A percentile compares a stretch with the other conserved stretches of the same genome.
phyloP scores from a whole-genome alignment of 192 early-diverging fungal genomes.

The Dispira parvispora region DNA sequence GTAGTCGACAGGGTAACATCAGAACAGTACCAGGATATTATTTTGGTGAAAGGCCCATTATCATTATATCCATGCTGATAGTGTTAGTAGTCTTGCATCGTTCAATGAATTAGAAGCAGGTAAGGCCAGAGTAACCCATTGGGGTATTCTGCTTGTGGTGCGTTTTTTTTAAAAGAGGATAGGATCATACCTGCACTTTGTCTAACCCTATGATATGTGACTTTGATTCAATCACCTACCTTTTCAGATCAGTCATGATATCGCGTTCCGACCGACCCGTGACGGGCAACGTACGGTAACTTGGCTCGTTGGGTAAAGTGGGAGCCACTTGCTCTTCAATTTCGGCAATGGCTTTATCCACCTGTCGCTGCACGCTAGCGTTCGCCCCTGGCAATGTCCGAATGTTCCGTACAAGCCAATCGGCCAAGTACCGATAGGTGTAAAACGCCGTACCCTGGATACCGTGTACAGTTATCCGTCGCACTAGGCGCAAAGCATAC shows the following conservation, averaged over 20 bases:
- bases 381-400: constrained; percentile 32
- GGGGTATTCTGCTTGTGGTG: constrained; percentile 14
- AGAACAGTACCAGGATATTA: constrained; percentile 20
- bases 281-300: constrained; percentile 47
- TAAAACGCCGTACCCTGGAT: constrained; percentile 14
- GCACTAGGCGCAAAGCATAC: constrained; percentile 16
- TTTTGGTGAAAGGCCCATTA: too few relatives aligned
- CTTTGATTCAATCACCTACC: constrained; percentile 20
- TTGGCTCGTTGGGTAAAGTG: constrained; percentile 38
- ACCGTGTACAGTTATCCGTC: constrained; percentile 21
- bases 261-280: constrained; percentile 40
- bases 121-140: not conserved
- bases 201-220: not conserved
- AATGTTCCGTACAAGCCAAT: constrained; percentile 17
- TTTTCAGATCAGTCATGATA: constrained; percentile 40
- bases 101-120: too few relatives aligned
- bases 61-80: too few relatives aligned
- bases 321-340: constrained; percentile 63
- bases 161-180: constrained; percentile 6
- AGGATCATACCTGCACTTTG: not conserved
- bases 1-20: not conserved
- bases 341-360: constrained; percentile 59
- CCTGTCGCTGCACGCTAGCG: constrained; percentile 48
- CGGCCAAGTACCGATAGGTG: constrained; percentile 20
- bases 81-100: too few relatives aligned